Conservation (phyloP, 768 basidiomycete genomes). For the Russula lepida region DNA sequence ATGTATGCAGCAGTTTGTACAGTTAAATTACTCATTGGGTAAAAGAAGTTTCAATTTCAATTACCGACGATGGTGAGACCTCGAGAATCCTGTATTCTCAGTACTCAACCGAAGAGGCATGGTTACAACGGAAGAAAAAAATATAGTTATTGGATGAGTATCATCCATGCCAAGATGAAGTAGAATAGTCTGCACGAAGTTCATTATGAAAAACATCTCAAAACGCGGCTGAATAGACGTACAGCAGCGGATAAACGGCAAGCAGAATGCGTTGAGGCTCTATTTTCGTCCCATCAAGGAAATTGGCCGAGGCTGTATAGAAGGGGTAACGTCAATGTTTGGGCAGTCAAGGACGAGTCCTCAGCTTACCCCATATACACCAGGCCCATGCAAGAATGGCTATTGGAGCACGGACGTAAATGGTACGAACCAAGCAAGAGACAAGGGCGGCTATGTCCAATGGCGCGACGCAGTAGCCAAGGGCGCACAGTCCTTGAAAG, state of each 20-base stretch:
- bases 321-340: not conserved
- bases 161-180: slow-evolving; percentile 96
- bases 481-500: slow-evolving; percentile 91
- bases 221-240: slow-evolving; percentile 29
- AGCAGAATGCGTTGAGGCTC: slow-evolving; percentile 83
- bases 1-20: slow-evolving; percentile 12
- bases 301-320: slow-evolving; percentile 77
- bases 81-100: slow-evolving; percentile 1
- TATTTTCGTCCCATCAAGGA: slow-evolving; percentile 91
- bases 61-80: slow-evolving; percentile 9
- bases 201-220: slow-evolving; percentile 7
- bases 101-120: not conserved
- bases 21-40: slow-evolving; percentile 11
- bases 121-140: slow-evolving; percentile 3
- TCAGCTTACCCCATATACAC: slow-evolving; percentile 89
- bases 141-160: slow-evolving; percentile 65
- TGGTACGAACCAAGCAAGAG: slow-evolving; percentile 72
- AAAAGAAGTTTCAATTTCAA: slow-evolving; percentile 13
- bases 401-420: slow-evolving; percentile 83
- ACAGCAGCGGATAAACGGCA: slow-evolving; percentile 95
- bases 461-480: slow-evolving; percentile 94
- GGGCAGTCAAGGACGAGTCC: not conserved
- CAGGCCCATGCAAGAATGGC: slow-evolving; percentile 86
- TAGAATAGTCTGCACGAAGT: slow-evolving; percentile 66
- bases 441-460: slow-evolving; percentile 85